Conservation (phyloP, 2,329 filamentous ascomycete genomes). For the Aspergillus melleus region DNA sequence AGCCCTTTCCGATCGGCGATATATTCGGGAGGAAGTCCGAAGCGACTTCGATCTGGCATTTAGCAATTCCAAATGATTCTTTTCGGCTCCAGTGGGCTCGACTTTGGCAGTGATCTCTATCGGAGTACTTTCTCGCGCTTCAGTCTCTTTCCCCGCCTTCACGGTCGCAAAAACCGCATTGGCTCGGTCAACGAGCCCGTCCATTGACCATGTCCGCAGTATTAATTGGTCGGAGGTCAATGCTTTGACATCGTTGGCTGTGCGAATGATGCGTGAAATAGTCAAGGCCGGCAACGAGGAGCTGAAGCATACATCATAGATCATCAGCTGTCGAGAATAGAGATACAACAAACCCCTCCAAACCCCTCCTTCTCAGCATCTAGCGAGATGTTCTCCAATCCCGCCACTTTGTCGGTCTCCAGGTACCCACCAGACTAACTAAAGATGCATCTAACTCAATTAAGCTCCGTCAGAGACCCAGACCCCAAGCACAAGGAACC, state of each 20-base stretch:
- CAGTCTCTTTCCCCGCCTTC: not conserved
- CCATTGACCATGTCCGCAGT: not conserved
- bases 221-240: not conserved
- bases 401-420: not conserved
- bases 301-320: not conserved
- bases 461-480: not conserved
- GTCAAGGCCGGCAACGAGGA: not conserved
- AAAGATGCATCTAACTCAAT: not conserved
- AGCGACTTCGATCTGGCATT: not conserved
- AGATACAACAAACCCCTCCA: not conserved
- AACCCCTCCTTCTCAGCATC: not conserved
- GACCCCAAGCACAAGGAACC: not conserved
- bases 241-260: not conserved
- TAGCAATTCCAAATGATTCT: not conserved
- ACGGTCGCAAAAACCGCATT: not conserved
- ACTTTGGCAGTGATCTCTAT: no score
- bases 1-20: not conserved
- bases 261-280: not conserved
- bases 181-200: not conserved
- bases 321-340: not conserved
- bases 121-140: no score
- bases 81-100: not conserved
- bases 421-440: not conserved
- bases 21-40: not conserved
- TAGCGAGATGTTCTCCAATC: not conserved